Evolutionary conservation across 257 asterid species (phyloP).

Genomic region (Solanum clarkiae): DNA sequence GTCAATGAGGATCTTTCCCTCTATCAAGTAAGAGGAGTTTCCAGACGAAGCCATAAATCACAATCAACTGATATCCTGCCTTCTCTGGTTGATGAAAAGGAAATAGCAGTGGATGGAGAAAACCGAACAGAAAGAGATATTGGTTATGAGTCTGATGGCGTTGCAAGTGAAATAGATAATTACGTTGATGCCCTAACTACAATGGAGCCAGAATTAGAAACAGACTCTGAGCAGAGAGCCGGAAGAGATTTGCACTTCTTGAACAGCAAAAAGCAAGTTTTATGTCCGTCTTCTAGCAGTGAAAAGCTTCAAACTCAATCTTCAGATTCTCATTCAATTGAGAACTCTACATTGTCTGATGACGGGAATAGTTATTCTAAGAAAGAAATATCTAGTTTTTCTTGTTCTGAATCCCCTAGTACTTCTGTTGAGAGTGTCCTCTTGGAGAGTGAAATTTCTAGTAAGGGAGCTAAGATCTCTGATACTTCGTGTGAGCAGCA

Average conservation of each 20-base stretch:
- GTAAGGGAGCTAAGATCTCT: conserved; percentile 7
- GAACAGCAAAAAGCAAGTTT: conserved; percentile 12
- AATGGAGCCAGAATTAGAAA: conserved; percentile 66
- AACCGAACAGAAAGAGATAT: conserved; percentile 23
- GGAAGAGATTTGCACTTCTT: conserved; percentile 24
- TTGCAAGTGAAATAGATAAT: conserved; percentile 65
- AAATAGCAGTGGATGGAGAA: conserved; percentile 32
- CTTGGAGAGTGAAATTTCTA: conserved; percentile 12
- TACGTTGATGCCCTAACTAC: conserved; percentile 71
- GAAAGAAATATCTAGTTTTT: conserved; percentile 22
- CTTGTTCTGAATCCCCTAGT: conserved; percentile 21
- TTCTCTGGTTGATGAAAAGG: conserved; percentile 27
- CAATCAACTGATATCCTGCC: conserved; percentile 22
- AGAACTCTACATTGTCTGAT: conserved; percentile 42
- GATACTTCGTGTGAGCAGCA: background rate
- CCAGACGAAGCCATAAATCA: conserved; percentile 16
- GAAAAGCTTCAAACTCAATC: conserved; percentile 28
- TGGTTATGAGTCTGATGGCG: conserved; percentile 51
- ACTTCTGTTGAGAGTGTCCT: conserved; percentile 13
- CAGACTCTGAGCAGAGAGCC: conserved; percentile 51
- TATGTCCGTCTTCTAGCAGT: conserved; percentile 21
- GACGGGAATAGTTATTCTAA: conserved; percentile 21
- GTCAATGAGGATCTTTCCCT: conserved; percentile 16
- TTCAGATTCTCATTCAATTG: conserved; percentile 54
- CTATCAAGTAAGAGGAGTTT: conserved; percentile 14